These are phyloP conservation scores for Vaccinium darrowii DNA, from an alignment of 148 eudicot species.

Conservation along the genomic window DNA sequence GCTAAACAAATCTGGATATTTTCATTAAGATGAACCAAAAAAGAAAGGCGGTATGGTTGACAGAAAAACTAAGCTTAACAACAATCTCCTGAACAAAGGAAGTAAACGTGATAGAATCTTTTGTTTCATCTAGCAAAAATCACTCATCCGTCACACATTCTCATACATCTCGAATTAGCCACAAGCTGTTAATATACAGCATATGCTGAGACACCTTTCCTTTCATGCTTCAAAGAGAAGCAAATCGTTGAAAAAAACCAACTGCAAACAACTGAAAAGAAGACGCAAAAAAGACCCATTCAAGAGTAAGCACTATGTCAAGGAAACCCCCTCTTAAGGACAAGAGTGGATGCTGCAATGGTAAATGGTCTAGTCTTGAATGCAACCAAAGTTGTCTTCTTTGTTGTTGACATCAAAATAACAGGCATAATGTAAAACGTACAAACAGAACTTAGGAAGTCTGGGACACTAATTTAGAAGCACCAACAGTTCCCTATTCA, in stretches of 20 bases:
- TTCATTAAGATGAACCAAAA: neutral
- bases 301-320: neutral
- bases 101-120: neutral
- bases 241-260: neutral
- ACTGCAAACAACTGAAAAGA: neutral
- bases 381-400: neutral
- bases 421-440: neutral
- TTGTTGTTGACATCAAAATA: neutral
- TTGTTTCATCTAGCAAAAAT: neutral
- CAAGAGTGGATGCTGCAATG: neutral
- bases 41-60: neutral
- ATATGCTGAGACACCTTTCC: neutral
- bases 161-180: neutral
- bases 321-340: neutral
- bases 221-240: neutral
- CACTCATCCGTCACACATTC: neutral
- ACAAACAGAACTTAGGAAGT: neutral
- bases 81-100: neutral
- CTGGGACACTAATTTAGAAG: neutral
- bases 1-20: neutral
- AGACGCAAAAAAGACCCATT: neutral
- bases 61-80: no score
- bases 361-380: neutral
- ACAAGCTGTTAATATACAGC: neutral
- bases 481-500: neutral